These are phyloP conservation scores for Dioscorea alata DNA, from an alignment of 106 monocot species.

Conservation along the genomic window DNA sequence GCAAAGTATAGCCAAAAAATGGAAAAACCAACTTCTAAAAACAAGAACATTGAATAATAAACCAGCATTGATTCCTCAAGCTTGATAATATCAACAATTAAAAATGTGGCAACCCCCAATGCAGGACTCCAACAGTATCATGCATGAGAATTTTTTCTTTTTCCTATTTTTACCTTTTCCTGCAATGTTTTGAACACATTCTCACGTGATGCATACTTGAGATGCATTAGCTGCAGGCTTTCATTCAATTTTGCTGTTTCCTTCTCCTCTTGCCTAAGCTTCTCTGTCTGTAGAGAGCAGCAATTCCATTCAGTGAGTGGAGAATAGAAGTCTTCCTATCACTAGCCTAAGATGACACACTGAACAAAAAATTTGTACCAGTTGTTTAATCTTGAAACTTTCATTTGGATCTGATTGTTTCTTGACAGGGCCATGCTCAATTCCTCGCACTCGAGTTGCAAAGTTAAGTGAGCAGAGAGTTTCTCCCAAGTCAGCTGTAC, in stretches of 20 bases:
- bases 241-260: conserved; percentile 65
- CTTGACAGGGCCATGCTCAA: conserved; percentile 74
- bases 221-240: conserved; percentile 73
- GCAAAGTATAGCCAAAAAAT: too few relatives aligned
- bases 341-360: not conserved
- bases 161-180: conserved; percentile 53
- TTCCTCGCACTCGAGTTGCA: conserved; percentile 74
- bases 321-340: not conserved
- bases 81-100: not conserved
- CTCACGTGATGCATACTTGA: conserved; percentile 76
- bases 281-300: conserved; percentile 51
- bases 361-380: conserved; percentile 35
- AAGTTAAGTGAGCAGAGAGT: conserved; percentile 86
- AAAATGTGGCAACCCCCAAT: not conserved
- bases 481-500: conserved; percentile 79
- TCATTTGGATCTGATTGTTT: conserved; percentile 79
- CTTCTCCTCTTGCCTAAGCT: conserved; percentile 73
- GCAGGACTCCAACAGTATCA: too few relatives aligned
- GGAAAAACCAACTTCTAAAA: too few relatives aligned
- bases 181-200: conserved; percentile 71
- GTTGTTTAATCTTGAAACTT: conserved; percentile 79
- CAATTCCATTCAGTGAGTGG: not conserved
- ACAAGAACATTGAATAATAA: too few relatives aligned
- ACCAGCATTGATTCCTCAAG: too few relatives aligned
- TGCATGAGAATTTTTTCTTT: not conserved